Conservation (phyloP, 2,329 filamentous ascomycete species). For the Shiraia sp. region DNA sequence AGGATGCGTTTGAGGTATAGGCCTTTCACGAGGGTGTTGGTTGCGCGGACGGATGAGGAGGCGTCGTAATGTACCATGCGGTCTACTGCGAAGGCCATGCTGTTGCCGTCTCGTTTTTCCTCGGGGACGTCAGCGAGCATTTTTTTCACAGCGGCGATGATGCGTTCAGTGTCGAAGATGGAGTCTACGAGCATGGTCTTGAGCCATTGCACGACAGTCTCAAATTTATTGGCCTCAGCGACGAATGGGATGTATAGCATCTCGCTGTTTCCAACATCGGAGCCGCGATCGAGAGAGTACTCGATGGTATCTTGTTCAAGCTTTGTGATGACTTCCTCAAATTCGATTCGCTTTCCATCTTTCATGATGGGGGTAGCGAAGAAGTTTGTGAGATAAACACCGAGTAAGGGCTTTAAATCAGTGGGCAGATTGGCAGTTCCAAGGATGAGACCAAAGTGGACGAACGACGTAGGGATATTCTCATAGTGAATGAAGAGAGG, state of each 20-base stretch:
- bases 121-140: slow-evolving; percentile 91
- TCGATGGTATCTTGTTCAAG: slow-evolving; percentile 89
- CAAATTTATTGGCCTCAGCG: slow-evolving; percentile 86
- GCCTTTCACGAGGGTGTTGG: slow-evolving; percentile 81
- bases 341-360: slow-evolving; percentile 76
- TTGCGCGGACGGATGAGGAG: slow-evolving; percentile 75
- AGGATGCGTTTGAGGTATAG: slow-evolving; percentile 85
- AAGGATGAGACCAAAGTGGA: slow-evolving; percentile 79
- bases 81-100: slow-evolving; percentile 66
- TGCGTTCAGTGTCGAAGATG: slow-evolving; percentile 75
- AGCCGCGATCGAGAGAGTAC: slow-evolving; percentile 73
- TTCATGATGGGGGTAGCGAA: slow-evolving; percentile 87
- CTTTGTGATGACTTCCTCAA: slow-evolving; percentile 89
- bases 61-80: slow-evolving; percentile 79
- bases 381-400: slow-evolving; percentile 87
- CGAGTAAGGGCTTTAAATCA: slow-evolving; percentile 81
- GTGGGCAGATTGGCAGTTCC: slow-evolving; percentile 77
- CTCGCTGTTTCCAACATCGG: slow-evolving; percentile 75
- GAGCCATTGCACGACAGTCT: slow-evolving; percentile 79
- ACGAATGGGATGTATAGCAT: slow-evolving; percentile 81
- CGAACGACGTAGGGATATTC: slow-evolving; percentile 90
- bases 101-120: slow-evolving; percentile 79
- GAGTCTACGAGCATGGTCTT: slow-evolving; percentile 85
- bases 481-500: slow-evolving; percentile 97
- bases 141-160: slow-evolving; percentile 71